Percentiles rank a stretch among this genome's conserved stretches.
Evolutionary conservation across 2,329 filamentous ascomycete genomes (phyloP).

Genomic region (Penicillium sp.): DNA sequence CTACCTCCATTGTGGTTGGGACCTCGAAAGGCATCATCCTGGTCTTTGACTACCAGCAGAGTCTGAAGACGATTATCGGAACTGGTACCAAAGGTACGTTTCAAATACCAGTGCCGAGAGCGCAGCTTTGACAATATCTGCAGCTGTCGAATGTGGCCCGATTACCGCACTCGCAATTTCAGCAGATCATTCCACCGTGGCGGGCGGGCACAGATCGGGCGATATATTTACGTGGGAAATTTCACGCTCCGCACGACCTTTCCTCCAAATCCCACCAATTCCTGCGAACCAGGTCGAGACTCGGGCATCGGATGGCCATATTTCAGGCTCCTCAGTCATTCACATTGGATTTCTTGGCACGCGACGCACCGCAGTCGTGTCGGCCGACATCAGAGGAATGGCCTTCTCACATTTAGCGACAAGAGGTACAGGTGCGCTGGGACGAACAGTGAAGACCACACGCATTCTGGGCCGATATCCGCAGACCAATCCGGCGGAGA

Average conservation of each 20-base stretch:
- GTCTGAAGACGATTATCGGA: slow-evolving; percentile 86
- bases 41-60: slow-evolving; percentile 96
- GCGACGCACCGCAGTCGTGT: slow-evolving; percentile 87
- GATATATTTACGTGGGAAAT: slow-evolving; percentile 98
- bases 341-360: slow-evolving; percentile 95
- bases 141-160: slow-evolving; percentile 83
- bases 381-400: slow-evolving; percentile 92
- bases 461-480: slow-evolving; percentile 90
- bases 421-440: slow-evolving; percentile 78
- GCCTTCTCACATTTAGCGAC: slow-evolving; percentile 96
- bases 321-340: slow-evolving; percentile 68
- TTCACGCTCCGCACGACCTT: slow-evolving; percentile 71
- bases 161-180: slow-evolving; percentile 85
- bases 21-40: slow-evolving; percentile 92
- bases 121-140: slow-evolving; percentile 6
- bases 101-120: no score
- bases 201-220: slow-evolving; percentile 81
- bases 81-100: slow-evolving; percentile 76
- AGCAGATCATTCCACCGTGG: slow-evolving; percentile 87
- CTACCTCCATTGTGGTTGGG: slow-evolving; percentile 80
- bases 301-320: slow-evolving; percentile 72
- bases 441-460: slow-evolving; percentile 78
- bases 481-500: slow-evolving; percentile 53
- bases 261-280: slow-evolving; percentile 77
- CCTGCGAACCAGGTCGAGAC: slow-evolving; percentile 59